Evolutionary conservation across 202 grass and related monocot genomes (phyloP).

Genomic region (Tripidium arundinaceum): DNA sequence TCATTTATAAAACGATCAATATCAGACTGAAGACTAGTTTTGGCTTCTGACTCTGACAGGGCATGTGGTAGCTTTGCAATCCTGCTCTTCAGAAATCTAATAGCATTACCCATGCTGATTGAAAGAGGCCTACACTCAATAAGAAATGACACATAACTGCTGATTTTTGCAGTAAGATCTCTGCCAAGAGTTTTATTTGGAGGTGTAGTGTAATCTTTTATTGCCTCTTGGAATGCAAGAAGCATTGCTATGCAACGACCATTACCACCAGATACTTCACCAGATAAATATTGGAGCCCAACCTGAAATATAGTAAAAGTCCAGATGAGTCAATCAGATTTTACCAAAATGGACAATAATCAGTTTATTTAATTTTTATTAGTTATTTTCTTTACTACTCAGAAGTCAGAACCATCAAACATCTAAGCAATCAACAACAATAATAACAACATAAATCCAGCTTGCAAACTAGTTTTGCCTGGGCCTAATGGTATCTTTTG

Average conservation of each 20-base stretch:
- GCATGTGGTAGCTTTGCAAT: conserved; percentile 68
- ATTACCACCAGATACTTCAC: conserved; percentile 83
- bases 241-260: conserved; percentile 91
- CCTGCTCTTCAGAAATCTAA: conserved; percentile 81
- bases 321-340: conserved; percentile 2
- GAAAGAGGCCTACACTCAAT: conserved; percentile 94
- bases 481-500: not conserved
- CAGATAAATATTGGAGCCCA: conserved; percentile 83
- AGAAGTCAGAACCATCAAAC: not conserved
- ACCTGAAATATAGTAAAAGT: conserved; percentile 50
- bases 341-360: conserved; percentile 23
- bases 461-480: not conserved
- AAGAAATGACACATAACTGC: conserved; percentile 87
- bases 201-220: conserved; percentile 82
- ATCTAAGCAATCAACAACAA: not conserved
- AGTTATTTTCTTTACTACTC: conserved; percentile 9
- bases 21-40: conserved; percentile 77
- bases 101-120: conserved; percentile 94
- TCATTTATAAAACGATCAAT: conserved; percentile 89
- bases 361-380: conserved; percentile 2
- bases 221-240: conserved; percentile 75
- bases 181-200: conserved; percentile 77
- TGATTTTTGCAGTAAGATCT: conserved; percentile 79
- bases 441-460: not conserved
- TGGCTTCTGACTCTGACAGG: conserved; percentile 71